Percentiles rank a stretch among this genome's conserved stretches.
Conservation (phyloP, 1,139 yeast species). For the Debaryomyces psychrophilus region DNA sequence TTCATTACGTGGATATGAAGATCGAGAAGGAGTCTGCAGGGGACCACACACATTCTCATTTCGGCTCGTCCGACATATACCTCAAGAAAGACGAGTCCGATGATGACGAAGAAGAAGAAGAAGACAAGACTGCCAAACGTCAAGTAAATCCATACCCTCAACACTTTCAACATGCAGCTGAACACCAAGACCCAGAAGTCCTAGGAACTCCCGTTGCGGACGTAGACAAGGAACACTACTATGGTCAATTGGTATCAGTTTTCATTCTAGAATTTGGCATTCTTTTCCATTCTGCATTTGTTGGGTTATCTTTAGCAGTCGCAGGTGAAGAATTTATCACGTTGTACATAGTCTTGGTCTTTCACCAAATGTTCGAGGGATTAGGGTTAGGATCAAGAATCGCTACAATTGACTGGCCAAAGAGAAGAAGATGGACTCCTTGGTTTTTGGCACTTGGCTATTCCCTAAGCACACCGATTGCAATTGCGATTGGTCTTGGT, state of each 20-base stretch:
- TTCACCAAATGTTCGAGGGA: constrained; percentile 48
- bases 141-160: constrained; percentile 35
- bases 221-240: constrained; percentile 41
- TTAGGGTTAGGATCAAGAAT: constrained; percentile 44
- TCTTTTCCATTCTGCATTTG: constrained; percentile 44
- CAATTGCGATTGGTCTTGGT: constrained; percentile 42
- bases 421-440: constrained; percentile 30
- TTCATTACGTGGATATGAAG: constrained; percentile 50
- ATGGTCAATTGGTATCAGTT: constrained; percentile 40
- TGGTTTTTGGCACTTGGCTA: constrained; percentile 38
- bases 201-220: constrained; percentile 44
- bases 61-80: constrained; percentile 44
- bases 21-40: constrained; percentile 23
- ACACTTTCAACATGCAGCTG: constrained; percentile 52
- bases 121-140: constrained; percentile 18
- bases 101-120: constrained; percentile 20
- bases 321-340: constrained; percentile 41
- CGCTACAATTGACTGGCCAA: constrained; percentile 43
- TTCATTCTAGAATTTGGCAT: constrained; percentile 44
- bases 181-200: constrained; percentile 59
- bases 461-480: constrained; percentile 38
- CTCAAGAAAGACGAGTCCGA: constrained; percentile 28
- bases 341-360: constrained; percentile 40
- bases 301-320: constrained; percentile 44
- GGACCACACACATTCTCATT: constrained; percentile 53